Conservation (phyloP, 2,329 filamentous ascomycete genomes). For the Pestalotiopsis sp. region DNA sequence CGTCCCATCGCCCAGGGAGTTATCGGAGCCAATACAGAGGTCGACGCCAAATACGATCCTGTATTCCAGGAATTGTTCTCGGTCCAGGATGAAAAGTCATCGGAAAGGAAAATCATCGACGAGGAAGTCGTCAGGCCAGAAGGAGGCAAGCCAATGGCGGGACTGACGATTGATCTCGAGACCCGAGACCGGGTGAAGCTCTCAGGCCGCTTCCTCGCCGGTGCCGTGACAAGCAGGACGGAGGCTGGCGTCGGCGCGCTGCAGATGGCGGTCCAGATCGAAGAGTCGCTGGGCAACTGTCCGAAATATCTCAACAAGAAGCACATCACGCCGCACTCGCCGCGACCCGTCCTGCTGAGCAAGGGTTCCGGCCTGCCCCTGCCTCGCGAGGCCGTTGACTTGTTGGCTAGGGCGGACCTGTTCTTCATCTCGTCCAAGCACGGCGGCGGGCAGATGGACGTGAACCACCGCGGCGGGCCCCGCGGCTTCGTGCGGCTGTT, state of each 20-base stretch:
- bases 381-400: conserved; percentile 52
- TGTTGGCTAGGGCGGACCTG: conserved; percentile 69
- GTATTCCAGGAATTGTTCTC: conserved; percentile 67
- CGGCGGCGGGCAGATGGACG: conserved; percentile 70
- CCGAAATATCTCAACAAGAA: conserved; percentile 87
- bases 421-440: conserved; percentile 77
- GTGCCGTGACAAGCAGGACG: conserved; percentile 47
- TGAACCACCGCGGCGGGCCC: conserved; percentile 78
- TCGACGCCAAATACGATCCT: conserved; percentile 68
- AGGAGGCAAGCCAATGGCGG: conserved; percentile 46
- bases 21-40: conserved; percentile 63
- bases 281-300: conserved; percentile 79
- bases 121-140: conserved; percentile 32
- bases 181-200: conserved; percentile 75
- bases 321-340: conserved; percentile 55
- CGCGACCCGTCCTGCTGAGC: conserved; percentile 48
- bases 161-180: conserved; percentile 65
- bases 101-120: conserved; percentile 28
- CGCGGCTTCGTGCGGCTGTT: conserved; percentile 73
- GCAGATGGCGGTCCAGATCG: conserved; percentile 67
- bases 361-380: conserved; percentile 41
- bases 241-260: conserved; percentile 35
- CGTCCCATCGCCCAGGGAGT: conserved; percentile 63
- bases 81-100: conserved; percentile 37
- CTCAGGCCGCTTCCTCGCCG: conserved; percentile 69